These are phyloP conservation scores for Deinandra increscens DNA, from an alignment of 129 eudicot species.

Conservation along the genomic window DNA sequence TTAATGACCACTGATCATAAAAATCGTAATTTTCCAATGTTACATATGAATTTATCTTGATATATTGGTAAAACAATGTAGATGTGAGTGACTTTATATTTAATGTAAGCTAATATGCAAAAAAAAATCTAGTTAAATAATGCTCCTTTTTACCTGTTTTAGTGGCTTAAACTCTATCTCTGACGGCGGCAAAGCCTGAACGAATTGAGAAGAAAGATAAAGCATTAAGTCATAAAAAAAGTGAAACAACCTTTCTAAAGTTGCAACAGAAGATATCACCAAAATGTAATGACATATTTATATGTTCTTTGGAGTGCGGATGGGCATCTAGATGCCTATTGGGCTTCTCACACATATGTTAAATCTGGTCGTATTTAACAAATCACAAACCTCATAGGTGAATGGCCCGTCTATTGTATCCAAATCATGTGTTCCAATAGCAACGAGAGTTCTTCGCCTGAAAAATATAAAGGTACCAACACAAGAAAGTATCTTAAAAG, in stretches of 20 bases:
- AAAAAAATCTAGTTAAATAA: background rate
- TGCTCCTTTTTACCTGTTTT: conserved; percentile 67
- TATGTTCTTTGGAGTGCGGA: conserved; percentile 14
- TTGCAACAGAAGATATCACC: conserved; percentile 1
- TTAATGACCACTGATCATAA: conserved; percentile 2
- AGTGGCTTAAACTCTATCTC: conserved; percentile 82
- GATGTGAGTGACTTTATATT: conserved; percentile 15
- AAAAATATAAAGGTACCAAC: conserved; percentile 11
- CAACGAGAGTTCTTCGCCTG: conserved; percentile 92
- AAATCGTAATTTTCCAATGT: background rate
- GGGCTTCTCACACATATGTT: background rate
- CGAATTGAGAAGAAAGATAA: conserved; percentile 8
- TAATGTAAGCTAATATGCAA: conserved; percentile 14
- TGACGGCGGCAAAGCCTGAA: conserved; percentile 85
- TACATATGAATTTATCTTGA: background rate
- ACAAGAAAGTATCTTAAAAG: conserved; percentile 1
- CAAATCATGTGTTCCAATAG: conserved; percentile 95
- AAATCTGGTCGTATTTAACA: conserved; percentile 13
- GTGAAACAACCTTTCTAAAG: conserved; percentile 4
- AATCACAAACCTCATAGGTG: conserved; percentile 76
- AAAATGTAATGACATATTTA: background rate
- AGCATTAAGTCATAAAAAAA: background rate
- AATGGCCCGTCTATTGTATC: conserved; percentile 89
- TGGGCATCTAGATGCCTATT: background rate
- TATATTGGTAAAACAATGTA: background rate